phyloP scores from a whole-genome alignment of 1,139 yeast species.

The Yamadazyma oceani region DNA sequence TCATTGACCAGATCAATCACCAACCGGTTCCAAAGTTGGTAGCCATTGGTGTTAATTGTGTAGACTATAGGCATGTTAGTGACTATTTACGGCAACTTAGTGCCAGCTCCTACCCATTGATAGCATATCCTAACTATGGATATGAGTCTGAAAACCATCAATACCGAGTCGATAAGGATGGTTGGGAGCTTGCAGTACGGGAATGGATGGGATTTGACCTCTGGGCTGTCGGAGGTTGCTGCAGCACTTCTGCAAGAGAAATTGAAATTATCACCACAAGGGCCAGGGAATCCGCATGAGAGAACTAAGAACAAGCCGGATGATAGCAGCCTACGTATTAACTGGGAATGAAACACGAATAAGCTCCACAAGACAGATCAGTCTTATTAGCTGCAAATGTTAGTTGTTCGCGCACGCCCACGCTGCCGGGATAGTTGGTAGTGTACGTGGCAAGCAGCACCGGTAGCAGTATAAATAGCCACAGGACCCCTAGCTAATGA shows the following conservation, averaged over 20 bases:
- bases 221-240: slow-evolving; percentile 57
- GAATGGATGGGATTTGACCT: slow-evolving; percentile 35
- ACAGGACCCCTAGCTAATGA: too few species aligned
- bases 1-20: slow-evolving; percentile 22
- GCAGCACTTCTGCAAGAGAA: slow-evolving; percentile 53
- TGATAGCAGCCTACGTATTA: too few species aligned
- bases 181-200: slow-evolving; percentile 30
- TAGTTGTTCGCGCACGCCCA: too few species aligned
- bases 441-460: too few species aligned
- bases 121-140: slow-evolving; percentile 45
- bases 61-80: slow-evolving; percentile 26
- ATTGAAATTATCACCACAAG: slow-evolving; percentile 17
- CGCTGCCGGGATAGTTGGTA: too few species aligned
- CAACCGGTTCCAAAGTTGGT: too few species aligned
- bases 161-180: slow-evolving; percentile 13
- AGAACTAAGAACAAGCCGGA: too few species aligned
- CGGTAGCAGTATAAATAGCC: too few species aligned
- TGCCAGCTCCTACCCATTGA: slow-evolving; percentile 17
- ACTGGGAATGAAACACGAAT: too few species aligned
- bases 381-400: too few species aligned
- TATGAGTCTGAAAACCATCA: slow-evolving; percentile 22
- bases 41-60: slow-evolving; percentile 44
- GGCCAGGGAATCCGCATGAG: too few species aligned
- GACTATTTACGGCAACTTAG: slow-evolving; percentile 12
- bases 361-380: too few species aligned